Evolutionary conservation across 2,329 filamentous ascomycete species (phyloP).

Genomic region (Alternaria rosae): DNA sequence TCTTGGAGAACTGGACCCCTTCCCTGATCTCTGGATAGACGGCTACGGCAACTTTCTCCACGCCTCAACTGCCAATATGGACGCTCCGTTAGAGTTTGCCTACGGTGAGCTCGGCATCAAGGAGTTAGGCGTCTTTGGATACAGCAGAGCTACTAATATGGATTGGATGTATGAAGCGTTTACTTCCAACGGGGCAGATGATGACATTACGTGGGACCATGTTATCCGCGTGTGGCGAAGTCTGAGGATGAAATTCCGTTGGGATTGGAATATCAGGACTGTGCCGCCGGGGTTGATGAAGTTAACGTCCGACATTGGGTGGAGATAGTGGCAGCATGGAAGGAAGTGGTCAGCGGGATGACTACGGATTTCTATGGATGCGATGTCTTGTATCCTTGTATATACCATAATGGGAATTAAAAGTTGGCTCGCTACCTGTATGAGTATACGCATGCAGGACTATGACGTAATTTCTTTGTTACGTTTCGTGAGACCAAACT

Average conservation of each 20-base stretch:
- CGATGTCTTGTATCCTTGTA: too few relatives aligned
- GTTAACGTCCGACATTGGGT: too few relatives aligned
- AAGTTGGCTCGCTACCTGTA: accelerated
- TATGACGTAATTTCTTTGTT: not conserved
- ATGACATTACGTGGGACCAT: too few relatives aligned
- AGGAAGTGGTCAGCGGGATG: too few relatives aligned
- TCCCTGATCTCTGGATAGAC: not conserved
- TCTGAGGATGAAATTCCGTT: too few relatives aligned
- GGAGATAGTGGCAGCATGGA: too few relatives aligned
- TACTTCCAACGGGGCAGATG: too few relatives aligned
- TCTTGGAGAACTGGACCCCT: not conserved
- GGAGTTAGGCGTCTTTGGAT: not conserved
- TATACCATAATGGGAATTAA: accelerated
- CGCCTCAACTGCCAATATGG: not conserved
- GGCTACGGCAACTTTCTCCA: not conserved
- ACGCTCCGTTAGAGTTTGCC: too few relatives aligned
- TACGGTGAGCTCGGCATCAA: not conserved
- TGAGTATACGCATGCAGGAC: not conserved
- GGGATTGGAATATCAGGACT: too few relatives aligned
- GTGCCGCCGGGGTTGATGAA: too few relatives aligned
- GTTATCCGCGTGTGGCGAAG: too few relatives aligned
- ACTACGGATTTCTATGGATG: too few relatives aligned
- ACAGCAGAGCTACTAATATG: not conserved
- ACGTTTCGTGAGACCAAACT: not conserved
- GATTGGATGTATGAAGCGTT: not conserved